Percentiles rank a stretch among this genome's conserved stretches.
These are phyloP conservation scores for Leucocoprinus sp. DNA, from an alignment of 768 basidiomycete species.

Conservation along the genomic window DNA sequence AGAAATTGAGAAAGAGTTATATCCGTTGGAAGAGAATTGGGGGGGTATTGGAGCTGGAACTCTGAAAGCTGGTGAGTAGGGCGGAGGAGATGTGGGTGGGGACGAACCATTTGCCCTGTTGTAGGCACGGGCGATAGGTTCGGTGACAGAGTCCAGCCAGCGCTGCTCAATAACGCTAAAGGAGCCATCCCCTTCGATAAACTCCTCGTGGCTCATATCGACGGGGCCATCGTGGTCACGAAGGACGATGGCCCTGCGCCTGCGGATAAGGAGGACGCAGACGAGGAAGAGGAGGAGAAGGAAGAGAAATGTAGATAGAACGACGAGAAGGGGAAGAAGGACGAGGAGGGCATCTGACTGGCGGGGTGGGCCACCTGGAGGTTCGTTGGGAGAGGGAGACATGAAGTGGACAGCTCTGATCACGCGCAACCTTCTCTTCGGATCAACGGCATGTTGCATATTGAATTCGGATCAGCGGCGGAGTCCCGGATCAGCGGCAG, in stretches of 20 bases:
- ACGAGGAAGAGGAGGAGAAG: conserved; percentile 87
- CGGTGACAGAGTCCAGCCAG: conserved; percentile 83
- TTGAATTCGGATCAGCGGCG: too few species aligned
- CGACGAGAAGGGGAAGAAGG: conserved; percentile 89
- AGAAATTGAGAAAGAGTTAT: conserved; percentile 98
- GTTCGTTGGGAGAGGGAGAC: conserved; percentile 13
- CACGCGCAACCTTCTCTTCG: neutral
- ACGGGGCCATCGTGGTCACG: conserved; percentile 87
- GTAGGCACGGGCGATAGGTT: conserved; percentile 62
- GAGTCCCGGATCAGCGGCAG: neutral
- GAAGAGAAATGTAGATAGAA: conserved; percentile 87
- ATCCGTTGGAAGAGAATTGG: conserved; percentile 94
- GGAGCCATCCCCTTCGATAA: conserved; percentile 87
- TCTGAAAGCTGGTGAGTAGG: conserved; percentile 33
- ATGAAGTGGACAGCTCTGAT: neutral
- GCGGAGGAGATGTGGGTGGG: conserved; percentile 9
- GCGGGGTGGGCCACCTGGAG: conserved; percentile 20
- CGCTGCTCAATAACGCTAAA: conserved; percentile 87
- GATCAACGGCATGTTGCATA: neutral
- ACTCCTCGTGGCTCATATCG: conserved; percentile 88
- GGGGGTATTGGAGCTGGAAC: conserved; percentile 81
- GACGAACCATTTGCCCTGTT: conserved; percentile 77
- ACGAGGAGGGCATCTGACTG: conserved; percentile 68
- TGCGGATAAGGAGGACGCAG: conserved; percentile 78
- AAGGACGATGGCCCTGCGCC: conserved; percentile 68